Conservation (phyloP, 1,284 basidiomycete genomes). For the Phenoliferia sp. region DNA sequence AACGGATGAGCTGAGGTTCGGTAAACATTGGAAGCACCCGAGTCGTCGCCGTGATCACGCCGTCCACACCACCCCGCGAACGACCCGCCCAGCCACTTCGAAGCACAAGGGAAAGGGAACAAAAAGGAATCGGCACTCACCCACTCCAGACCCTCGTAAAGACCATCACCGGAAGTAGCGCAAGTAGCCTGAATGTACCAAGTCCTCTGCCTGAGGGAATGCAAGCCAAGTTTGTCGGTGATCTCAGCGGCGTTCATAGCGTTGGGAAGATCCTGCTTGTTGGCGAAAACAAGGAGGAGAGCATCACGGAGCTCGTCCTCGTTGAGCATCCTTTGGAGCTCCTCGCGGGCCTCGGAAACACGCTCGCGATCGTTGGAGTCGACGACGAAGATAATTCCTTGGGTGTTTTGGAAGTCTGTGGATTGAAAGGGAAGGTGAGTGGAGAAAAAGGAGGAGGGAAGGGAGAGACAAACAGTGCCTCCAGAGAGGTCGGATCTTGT, state of each 20-base stretch:
- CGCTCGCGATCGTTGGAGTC: conserved; percentile 99
- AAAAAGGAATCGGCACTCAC: conserved; percentile 5
- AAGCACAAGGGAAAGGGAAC: not conserved
- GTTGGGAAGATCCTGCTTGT: conserved; percentile 98
- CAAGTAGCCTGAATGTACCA: conserved; percentile 99
- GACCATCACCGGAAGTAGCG: conserved; percentile 96
- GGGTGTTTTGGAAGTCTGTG: conserved; percentile 99
- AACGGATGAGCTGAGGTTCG: not conserved
- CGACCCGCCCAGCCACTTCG: not conserved
- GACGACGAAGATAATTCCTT: conserved; percentile 99
- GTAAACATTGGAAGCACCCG: not conserved
- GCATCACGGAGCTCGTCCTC: conserved; percentile 99
- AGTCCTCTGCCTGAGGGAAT: conserved; percentile 90
- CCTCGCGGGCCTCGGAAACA: conserved; percentile 97
- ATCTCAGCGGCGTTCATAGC: conserved; percentile 99
- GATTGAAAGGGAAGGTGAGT: not conserved
- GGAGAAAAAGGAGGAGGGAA: not conserved
- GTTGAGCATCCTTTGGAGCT: conserved; percentile 99
- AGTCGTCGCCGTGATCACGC: not conserved
- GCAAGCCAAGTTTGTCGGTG: conserved; percentile 98
- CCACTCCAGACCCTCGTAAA: conserved; percentile 91
- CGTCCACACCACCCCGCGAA: not conserved
- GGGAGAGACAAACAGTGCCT: conserved; percentile 78
- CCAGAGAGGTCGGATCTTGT: conserved; percentile 98
- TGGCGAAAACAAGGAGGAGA: conserved; percentile 95